Conservation (phyloP, 331 rosid species). For the Phaseolus coccineus region DNA sequence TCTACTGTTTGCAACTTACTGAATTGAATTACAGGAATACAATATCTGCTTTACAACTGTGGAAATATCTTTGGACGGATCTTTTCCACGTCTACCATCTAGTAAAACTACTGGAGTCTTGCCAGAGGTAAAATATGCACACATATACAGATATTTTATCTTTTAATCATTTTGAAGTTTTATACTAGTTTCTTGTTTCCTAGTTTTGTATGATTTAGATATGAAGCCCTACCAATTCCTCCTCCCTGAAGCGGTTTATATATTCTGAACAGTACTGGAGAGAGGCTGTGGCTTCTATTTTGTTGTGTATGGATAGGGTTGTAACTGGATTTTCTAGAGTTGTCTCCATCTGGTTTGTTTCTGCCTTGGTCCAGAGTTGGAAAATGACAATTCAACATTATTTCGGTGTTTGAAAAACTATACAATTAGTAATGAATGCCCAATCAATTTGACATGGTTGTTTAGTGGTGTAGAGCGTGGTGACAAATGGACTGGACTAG, state of each 20-base stretch:
- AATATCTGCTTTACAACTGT: constrained; percentile 98
- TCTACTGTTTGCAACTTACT: constrained; percentile 38
- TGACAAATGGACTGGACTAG: neutral
- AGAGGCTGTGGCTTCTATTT: too few species aligned
- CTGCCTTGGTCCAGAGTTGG: neutral
- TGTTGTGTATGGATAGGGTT: neutral
- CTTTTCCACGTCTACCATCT: constrained; percentile 75
- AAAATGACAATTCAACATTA: neutral
- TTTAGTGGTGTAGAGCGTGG: neutral
- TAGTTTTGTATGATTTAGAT: constrained; percentile 1
- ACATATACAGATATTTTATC: constrained; percentile 20
- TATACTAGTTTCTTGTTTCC: neutral
- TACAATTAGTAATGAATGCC: neutral
- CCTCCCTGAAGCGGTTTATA: too few species aligned
- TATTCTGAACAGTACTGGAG: too few species aligned
- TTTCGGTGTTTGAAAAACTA: constrained; percentile 5
- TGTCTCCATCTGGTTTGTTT: constrained; percentile 19
- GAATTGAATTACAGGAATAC: constrained; percentile 72
- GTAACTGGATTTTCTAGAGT: neutral
- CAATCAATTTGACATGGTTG: neutral
- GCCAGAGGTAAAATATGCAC: constrained; percentile 75
- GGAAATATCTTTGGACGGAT: constrained; percentile 74
- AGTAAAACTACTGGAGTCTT: constrained; percentile 78
- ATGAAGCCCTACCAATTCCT: neutral
- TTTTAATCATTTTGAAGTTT: constrained; percentile 4